A percentile compares a stretch with the other conserved stretches of the same genome.
phyloP scores from a whole-genome alignment of 2,329 filamentous ascomycete genomes.

The Daldinia sp. region DNA sequence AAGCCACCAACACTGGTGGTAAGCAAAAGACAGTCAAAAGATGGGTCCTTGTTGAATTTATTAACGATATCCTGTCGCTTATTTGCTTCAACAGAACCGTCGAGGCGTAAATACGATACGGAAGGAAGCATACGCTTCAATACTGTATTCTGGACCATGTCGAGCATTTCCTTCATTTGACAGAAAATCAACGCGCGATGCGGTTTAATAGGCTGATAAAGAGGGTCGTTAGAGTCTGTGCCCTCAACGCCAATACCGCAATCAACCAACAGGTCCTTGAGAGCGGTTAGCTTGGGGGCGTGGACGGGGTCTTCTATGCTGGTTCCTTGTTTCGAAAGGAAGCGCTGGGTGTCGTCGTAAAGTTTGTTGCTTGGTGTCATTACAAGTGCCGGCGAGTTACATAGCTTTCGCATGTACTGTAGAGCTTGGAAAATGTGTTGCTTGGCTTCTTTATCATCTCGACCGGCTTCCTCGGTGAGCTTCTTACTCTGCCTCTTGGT shows the following conservation, averaged over 20 bases:
- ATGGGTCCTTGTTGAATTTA: conserved; percentile 97
- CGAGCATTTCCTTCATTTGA: conserved; percentile 99
- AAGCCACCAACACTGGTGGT: conserved; percentile 96
- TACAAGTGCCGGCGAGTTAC: conserved; percentile 95
- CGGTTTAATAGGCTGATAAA: conserved; percentile 87
- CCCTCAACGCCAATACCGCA: conserved; percentile 90
- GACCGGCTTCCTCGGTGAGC: conserved; percentile 82
- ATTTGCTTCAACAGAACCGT: conserved; percentile 90
- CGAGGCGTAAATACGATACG: conserved; percentile 92
- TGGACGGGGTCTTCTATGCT: conserved; percentile 85
- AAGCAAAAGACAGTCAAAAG: conserved; percentile 90
- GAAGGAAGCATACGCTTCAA: conserved; percentile 89
- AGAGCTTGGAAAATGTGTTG: conserved; percentile 99
- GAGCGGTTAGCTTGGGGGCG: conserved; percentile 89
- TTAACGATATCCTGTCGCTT: conserved; percentile 98
- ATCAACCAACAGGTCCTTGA: conserved; percentile 94
- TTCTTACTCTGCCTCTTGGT: conserved; percentile 91
- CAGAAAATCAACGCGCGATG: conserved; percentile 97
- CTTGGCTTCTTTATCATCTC: conserved; percentile 90
- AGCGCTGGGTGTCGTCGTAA: conserved; percentile 85
- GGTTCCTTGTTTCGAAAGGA: conserved; percentile 80
- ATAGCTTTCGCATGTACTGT: conserved; percentile 99
- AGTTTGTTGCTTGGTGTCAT: conserved; percentile 93
- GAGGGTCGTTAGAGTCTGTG: conserved; percentile 64
- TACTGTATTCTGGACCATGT: conserved; percentile 97